phyloP scores from a whole-genome alignment of 1,284 basidiomycete genomes.

The Fomitopsis pinicola region DNA sequence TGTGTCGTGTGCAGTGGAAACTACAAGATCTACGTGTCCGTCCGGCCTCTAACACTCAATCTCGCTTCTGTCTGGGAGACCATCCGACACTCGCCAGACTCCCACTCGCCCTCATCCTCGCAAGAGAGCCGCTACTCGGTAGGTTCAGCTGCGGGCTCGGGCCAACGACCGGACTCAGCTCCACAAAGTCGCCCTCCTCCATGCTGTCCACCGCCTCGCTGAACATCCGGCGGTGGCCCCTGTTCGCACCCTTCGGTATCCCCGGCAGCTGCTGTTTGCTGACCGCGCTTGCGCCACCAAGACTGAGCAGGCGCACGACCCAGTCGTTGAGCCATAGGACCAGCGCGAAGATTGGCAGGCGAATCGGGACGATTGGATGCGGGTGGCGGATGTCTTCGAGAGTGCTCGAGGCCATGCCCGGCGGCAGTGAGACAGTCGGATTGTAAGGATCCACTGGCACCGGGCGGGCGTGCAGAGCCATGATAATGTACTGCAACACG shows the following conservation, averaged over 20 bases:
- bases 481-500: slow-evolving; percentile 61
- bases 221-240: slow-evolving; percentile 15
- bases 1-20: background rate
- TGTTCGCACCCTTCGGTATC: background rate
- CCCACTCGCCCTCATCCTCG: slow-evolving; percentile 11
- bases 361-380: slow-evolving; percentile 73
- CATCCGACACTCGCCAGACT: slow-evolving; percentile 3
- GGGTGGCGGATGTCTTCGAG: slow-evolving; percentile 50
- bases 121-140: background rate
- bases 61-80: slow-evolving; percentile 19
- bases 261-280: slow-evolving; percentile 1
- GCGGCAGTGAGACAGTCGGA: slow-evolving; percentile 35
- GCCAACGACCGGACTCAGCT: slow-evolving; percentile 19
- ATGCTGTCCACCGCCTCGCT: slow-evolving; percentile 47
- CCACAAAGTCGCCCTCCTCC: slow-evolving; percentile 44
- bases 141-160: background rate
- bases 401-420: slow-evolving; percentile 20
- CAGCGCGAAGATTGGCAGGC: slow-evolving; percentile 66
- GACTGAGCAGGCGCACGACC: slow-evolving; percentile 58
- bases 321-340: slow-evolving; percentile 75
- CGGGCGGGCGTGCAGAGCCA: slow-evolving; percentile 70
- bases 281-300: slow-evolving; percentile 31
- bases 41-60: slow-evolving; percentile 7
- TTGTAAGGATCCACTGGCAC: slow-evolving; percentile 68
- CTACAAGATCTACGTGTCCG: background rate